A percentile compares a stretch with the other conserved stretches of the same genome.
Conservation (phyloP, 345 rosid species). For the Euphorbia lathyris region DNA sequence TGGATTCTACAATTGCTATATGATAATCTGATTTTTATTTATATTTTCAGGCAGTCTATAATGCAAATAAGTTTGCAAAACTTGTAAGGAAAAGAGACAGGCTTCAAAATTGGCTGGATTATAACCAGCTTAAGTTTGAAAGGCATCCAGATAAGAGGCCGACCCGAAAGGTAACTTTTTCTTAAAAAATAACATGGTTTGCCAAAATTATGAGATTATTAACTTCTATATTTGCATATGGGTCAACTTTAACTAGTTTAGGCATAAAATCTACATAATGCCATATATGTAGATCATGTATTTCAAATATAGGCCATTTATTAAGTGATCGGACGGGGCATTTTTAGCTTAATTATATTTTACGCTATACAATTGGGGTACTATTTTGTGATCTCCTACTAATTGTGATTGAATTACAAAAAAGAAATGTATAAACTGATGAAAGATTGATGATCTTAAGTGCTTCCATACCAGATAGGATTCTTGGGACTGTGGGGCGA, state of each 20-base stretch:
- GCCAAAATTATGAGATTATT: too few species aligned
- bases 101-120: constrained; percentile 86
- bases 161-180: constrained; percentile 54
- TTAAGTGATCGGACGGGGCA: too few species aligned
- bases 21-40: constrained; percentile 2
- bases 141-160: constrained; percentile 80
- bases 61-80: constrained; percentile 71
- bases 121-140: constrained; percentile 72
- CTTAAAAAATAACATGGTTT: too few species aligned
- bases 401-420: background rate
- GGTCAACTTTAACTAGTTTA: too few species aligned
- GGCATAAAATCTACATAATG: too few species aligned
- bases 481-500: constrained; percentile 82
- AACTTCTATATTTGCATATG: too few species aligned
- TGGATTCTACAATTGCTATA: background rate
- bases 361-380: too few species aligned
- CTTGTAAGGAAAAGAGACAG: constrained; percentile 70
- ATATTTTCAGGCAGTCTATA: constrained; percentile 65
- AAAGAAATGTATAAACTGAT: background rate
- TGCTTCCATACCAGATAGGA: constrained; percentile 56
- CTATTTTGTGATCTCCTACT: too few species aligned
- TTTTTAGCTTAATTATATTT: too few species aligned
- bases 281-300: too few species aligned
- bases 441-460: constrained; percentile 11
- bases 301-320: too few species aligned